Conservation (phyloP, 106 monocot species). For the Acorus gramineus region DNA sequence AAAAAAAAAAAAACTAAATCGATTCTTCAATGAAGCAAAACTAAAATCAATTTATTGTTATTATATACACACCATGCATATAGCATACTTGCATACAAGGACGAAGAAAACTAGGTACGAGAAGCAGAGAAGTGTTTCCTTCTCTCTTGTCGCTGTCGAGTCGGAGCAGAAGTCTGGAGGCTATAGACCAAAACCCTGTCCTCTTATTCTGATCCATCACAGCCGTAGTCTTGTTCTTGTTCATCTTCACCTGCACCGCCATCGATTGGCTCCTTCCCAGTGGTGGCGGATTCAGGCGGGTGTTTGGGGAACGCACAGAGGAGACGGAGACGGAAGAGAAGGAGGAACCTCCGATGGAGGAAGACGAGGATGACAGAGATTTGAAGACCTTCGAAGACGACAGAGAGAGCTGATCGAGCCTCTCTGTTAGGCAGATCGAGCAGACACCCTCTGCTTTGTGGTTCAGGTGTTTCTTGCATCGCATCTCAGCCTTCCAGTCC, state of each 20-base stretch:
- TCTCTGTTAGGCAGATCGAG: conserved; percentile 28
- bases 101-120: conserved; percentile 7
- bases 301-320: background rate
- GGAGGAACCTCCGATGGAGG: background rate
- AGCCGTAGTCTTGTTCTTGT: background rate
- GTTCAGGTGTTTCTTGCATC: conserved; percentile 31
- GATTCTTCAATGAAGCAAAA: too few relatives aligned
- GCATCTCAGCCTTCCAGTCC: conserved; percentile 3
- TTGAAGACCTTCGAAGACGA: background rate
- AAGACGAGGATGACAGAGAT: background rate
- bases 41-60: too few relatives aligned
- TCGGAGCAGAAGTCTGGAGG: background rate
- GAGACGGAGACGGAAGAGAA: background rate
- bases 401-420: conserved; percentile 1
- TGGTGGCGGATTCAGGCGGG: background rate
- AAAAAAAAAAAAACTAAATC: too few relatives aligned
- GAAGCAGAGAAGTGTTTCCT: conserved; percentile 14
- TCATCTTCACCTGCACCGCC: conserved; percentile 4
- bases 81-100: background rate
- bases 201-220: conserved; percentile 6
- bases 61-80: too few relatives aligned
- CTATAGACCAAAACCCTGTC: conserved; percentile 14
- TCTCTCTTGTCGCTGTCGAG: background rate
- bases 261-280: conserved; percentile 22
- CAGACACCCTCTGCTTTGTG: conserved; percentile 28